Conservation (phyloP, 2,329 filamentous ascomycete species). For the Pseudocercospora fijiensis region DNA sequence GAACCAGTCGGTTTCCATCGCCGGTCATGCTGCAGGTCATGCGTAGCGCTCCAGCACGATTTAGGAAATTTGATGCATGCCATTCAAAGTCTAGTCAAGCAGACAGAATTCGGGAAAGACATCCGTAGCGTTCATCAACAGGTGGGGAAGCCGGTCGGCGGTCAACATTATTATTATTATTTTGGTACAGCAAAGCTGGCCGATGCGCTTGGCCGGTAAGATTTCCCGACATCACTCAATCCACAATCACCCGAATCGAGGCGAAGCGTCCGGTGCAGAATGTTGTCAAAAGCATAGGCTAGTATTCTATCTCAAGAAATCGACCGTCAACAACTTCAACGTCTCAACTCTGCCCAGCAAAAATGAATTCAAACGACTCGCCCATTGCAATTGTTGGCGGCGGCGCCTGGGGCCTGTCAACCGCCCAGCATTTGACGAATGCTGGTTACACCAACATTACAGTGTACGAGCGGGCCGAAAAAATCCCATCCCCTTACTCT, state of each 20-base stretch:
- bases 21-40: constrained; percentile 3
- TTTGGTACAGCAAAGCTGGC: background rate
- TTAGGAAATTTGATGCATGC: constrained; percentile 3
- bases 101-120: background rate
- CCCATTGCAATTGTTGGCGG: constrained; percentile 39
- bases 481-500: constrained; percentile 52
- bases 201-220: background rate
- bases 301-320: background rate
- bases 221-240: background rate
- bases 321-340: background rate
- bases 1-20: constrained; percentile 1
- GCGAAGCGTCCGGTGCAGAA: background rate
- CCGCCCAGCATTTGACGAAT: constrained; percentile 48
- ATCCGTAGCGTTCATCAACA: background rate
- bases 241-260: background rate
- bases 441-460: constrained; percentile 50
- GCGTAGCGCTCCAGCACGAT: background rate
- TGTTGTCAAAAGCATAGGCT: constrained; percentile 1
- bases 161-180: too few relatives aligned
- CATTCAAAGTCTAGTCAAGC: background rate
- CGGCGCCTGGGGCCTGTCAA: constrained; percentile 54
- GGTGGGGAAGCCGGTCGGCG: background rate
- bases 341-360: background rate
- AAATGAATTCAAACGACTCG: background rate
- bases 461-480: constrained; percentile 48